These are phyloP conservation scores for Zymoseptoria passerinii DNA, from an alignment of 2,329 filamentous ascomycete genomes.

Conservation along the genomic window DNA sequence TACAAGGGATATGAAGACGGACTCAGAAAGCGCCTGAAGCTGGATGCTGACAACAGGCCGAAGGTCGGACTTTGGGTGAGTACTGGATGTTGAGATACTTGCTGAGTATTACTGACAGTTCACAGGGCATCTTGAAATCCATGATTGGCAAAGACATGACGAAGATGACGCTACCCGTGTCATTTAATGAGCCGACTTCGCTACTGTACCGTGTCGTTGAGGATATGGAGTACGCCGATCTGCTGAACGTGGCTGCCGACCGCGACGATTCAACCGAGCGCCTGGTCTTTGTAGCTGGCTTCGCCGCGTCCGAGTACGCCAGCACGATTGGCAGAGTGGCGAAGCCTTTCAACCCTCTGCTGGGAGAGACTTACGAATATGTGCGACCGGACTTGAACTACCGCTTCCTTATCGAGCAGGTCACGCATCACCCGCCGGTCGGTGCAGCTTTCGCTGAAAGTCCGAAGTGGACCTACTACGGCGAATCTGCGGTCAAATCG, in stretches of 20 bases:
- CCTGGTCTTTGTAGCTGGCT: slow-evolving; percentile 88
- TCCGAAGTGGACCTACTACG: slow-evolving; percentile 91
- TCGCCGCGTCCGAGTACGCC: slow-evolving; percentile 92
- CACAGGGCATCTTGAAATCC: slow-evolving; percentile 85
- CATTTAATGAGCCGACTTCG: slow-evolving; percentile 97
- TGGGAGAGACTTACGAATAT: slow-evolving; percentile 97
- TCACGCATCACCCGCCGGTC: slow-evolving; percentile 92
- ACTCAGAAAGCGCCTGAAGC: slow-evolving; percentile 66
- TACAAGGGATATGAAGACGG: slow-evolving; percentile 91
- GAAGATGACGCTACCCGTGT: slow-evolving; percentile 96
- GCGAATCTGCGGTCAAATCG: slow-evolving; percentile 87
- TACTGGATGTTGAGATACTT: slow-evolving; percentile 9
- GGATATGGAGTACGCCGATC: slow-evolving; percentile 95
- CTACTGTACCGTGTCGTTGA: slow-evolving; percentile 89
- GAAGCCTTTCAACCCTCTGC: slow-evolving; percentile 93
- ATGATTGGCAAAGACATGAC: slow-evolving; percentile 99
- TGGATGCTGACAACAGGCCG: slow-evolving; percentile 86
- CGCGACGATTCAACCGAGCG: slow-evolving; percentile 81
- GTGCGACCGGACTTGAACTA: slow-evolving; percentile 93
- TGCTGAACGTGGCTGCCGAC: slow-evolving; percentile 81
- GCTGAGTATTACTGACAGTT: slow-evolving; percentile 19
- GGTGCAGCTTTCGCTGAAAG: slow-evolving; percentile 90
- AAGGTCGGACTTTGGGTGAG: slow-evolving; percentile 94
- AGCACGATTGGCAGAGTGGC: slow-evolving; percentile 94
- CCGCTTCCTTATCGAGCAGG: slow-evolving; percentile 96